These are phyloP conservation scores for Salix caprea DNA, from an alignment of 345 rosid species.

Conservation along the genomic window DNA sequence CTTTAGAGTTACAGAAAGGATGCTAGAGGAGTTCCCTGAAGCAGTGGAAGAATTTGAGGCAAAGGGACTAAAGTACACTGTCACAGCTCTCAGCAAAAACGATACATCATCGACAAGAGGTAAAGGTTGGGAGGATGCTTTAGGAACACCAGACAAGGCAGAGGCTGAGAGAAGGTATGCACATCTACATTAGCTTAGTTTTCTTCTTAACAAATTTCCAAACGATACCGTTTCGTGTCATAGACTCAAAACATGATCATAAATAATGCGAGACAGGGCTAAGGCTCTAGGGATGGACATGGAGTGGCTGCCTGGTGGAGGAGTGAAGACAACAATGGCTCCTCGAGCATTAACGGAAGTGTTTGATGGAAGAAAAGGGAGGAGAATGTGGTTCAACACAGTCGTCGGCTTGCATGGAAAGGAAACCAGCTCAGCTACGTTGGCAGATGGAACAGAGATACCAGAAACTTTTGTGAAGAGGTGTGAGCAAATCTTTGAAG, in stretches of 20 bases:
- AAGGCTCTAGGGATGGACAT: constrained; percentile 50
- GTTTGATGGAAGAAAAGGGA: constrained; percentile 58
- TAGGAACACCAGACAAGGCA: constrained; percentile 39
- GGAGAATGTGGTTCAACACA: constrained; percentile 71
- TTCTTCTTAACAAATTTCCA: neutral
- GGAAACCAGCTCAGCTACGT: constrained; percentile 47
- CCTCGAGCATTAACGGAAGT: constrained; percentile 49
- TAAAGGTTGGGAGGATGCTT: constrained; percentile 65
- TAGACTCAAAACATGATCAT: neutral
- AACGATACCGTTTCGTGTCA: neutral
- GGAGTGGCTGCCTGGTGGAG: constrained; percentile 54
- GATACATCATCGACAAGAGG: constrained; percentile 57
- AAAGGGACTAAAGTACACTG: constrained; percentile 46
- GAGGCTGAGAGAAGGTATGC: constrained; percentile 51
- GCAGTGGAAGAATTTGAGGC: constrained; percentile 53
- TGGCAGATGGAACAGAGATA: constrained; percentile 61
- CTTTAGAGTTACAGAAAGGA: constrained; percentile 51
- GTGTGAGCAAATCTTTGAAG: constrained; percentile 57
- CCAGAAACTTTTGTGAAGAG: constrained; percentile 45
- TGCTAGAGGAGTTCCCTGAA: constrained; percentile 57
- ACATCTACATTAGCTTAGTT: neutral
- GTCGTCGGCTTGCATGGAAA: constrained; percentile 62
- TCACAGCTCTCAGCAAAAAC: constrained; percentile 37
- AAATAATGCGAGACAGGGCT: constrained; percentile 27
- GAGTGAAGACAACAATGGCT: constrained; percentile 36